Evolutionary conservation across 441 rosid species (phyloP), one percentile per base, ranked within the genome.

Genomic region (Aquilaria agallochum): DNA sequence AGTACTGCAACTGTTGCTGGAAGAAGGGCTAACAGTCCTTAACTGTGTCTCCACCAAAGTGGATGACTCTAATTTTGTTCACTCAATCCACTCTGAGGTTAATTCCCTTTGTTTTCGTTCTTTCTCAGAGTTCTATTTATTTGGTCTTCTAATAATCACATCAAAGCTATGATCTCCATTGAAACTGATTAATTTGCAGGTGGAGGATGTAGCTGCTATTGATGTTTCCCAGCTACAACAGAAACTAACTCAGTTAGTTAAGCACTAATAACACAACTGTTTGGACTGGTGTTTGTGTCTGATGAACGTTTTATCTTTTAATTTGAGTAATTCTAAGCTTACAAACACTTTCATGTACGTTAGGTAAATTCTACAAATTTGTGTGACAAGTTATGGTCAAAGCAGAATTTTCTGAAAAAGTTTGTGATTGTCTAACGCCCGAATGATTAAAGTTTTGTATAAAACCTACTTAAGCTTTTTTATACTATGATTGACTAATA

Each of bases 71-170:
- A 20, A 57, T 53, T 44, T 77, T 5, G 59, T 81, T 59, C 77
- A 89, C 71, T 78, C 78, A 9, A 56, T 92, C 63, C 83, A 79
- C 13, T 69, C 83, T 52, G 76, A 89, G 96, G 96, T 89, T 76
- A 45, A 48, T 11, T 2, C 14, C 13, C 27, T 56, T 14, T n/a
- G 31, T 32, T 44, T 42, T 12, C 27, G 27, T 20, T 56, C 1
- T 11, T 15, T 55, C 6, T 61, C 46, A 33, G 40, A 14, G 31
- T 6, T 32, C 36, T 14, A 2, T 27, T 20, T 20, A 20, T 20
- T 20, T 20, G 27, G 27, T 20, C 27, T 20, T 20, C 27, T 20
- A 20, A 20, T 20, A 20, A 20, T 20, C 27, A 20, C 27, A 20
- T 20, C 27, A 20, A 20, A 20, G 27, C 27, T 20, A 20, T 20